Conservation (phyloP, 2,329 filamentous ascomycete genomes). For the Botrytis deweyae region DNA sequence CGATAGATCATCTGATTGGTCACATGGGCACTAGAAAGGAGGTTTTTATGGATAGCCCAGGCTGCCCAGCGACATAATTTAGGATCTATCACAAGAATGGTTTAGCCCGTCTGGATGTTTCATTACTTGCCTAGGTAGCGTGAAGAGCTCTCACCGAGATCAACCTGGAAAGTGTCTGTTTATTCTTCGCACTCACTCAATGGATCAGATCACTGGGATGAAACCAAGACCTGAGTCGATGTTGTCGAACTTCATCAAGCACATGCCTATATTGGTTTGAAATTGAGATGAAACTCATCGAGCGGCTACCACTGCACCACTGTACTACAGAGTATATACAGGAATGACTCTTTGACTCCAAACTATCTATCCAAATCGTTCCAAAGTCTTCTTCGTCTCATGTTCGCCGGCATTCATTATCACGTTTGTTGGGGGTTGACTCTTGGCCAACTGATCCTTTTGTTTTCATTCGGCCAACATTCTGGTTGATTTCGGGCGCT, state of each 20-base stretch:
- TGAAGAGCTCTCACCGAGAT: background rate
- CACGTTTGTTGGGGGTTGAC: background rate
- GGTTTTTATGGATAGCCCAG: background rate
- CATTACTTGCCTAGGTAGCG: background rate
- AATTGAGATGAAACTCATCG: background rate
- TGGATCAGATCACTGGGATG: background rate
- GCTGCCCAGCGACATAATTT: background rate
- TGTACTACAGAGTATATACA: background rate
- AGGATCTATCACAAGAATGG: background rate
- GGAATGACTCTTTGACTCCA: background rate
- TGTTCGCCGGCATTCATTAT: background rate
- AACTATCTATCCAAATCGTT: background rate
- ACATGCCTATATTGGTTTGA: background rate
- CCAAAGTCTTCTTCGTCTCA: background rate
- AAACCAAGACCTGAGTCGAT: background rate
- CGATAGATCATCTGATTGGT: background rate
- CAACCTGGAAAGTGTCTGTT: background rate
- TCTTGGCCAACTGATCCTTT: background rate
- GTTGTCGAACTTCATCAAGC: background rate
- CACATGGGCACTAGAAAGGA: background rate
- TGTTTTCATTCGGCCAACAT: background rate
- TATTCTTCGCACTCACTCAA: background rate
- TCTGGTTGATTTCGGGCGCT: background rate
- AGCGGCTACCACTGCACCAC: background rate
- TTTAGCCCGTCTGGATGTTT: background rate